phyloP scores from a whole-genome alignment of 176 grass and related monocot species.

The Neostapfia colusana region DNA sequence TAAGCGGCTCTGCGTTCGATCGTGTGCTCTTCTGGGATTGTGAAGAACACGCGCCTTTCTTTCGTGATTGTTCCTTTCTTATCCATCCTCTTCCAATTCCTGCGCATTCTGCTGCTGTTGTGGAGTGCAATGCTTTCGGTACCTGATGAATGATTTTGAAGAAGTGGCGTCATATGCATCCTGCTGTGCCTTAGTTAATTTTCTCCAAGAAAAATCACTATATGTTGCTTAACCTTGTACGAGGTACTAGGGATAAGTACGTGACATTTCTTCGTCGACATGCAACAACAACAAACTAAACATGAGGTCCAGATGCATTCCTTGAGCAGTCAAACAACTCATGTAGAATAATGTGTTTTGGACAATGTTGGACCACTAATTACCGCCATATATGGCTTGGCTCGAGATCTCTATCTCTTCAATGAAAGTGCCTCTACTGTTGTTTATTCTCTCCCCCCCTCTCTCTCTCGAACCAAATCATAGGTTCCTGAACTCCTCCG shows the following conservation, averaged over 20 bases:
- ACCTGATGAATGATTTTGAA: neutral
- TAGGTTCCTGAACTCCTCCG: neutral
- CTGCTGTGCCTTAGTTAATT: neutral
- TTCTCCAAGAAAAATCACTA: neutral
- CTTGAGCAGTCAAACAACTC: constrained; percentile 16
- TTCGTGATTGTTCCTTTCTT: neutral
- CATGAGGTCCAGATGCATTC: constrained; percentile 21
- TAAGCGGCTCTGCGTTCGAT: neutral
- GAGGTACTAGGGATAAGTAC: neutral
- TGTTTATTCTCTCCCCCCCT: constrained; percentile 11
- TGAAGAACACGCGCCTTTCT: neutral
- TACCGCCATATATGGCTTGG: neutral
- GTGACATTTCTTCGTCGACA: neutral
- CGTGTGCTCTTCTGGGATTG: neutral
- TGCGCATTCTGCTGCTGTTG: neutral
- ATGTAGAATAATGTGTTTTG: neutral
- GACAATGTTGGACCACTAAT: neutral
- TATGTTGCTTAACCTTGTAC: neutral
- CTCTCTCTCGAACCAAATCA: neutral
- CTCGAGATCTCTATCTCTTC: neutral
- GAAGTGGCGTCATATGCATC: neutral
- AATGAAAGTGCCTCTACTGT: neutral
- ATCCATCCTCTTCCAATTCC: neutral
- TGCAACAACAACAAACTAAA: neutral
- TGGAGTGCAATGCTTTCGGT: neutral